A percentile compares a stretch with the other conserved stretches of the same genome.
phyloP scores from a whole-genome alignment of 2,329 filamentous ascomycete species.

The Epichloe bromicola region DNA sequence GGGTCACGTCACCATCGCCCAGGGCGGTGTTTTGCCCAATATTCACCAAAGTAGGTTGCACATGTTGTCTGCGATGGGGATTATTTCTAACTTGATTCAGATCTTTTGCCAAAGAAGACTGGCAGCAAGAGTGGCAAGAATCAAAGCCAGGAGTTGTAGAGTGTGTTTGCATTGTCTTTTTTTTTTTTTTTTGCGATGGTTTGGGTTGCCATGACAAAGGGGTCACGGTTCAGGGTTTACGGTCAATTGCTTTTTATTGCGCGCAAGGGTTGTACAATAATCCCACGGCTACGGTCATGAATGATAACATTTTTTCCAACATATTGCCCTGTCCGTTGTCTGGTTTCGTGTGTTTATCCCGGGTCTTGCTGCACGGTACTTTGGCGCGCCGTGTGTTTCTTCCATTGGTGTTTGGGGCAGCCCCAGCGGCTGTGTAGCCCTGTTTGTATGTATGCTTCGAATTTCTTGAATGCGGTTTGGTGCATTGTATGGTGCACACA shows the following conservation, averaged over 20 bases:
- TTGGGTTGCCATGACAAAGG: slow-evolving; percentile 70
- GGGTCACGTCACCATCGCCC: slow-evolving; percentile 90
- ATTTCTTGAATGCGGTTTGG: too few relatives aligned
- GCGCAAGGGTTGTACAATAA: slow-evolving; percentile 62
- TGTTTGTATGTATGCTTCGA: too few relatives aligned
- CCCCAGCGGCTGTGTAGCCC: too few relatives aligned
- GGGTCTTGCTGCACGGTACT: not conserved
- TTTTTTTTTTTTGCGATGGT: slow-evolving; percentile 41
- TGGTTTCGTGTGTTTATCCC: not conserved
- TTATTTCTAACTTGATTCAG: slow-evolving; percentile 38
- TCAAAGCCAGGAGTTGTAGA: slow-evolving; percentile 88
- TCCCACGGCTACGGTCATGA: slow-evolving; percentile 54
- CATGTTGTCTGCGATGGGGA: not conserved
- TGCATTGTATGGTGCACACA: too few relatives aligned
- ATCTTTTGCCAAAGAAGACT: slow-evolving; percentile 99
- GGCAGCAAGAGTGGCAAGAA: slow-evolving; percentile 77
- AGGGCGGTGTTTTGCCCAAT: slow-evolving; percentile 94
- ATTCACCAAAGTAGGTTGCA: slow-evolving; percentile 79
- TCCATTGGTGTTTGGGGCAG: too few relatives aligned
- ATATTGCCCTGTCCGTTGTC: not conserved
- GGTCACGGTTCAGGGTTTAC: slow-evolving; percentile 67
- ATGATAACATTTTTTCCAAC: slow-evolving; percentile 18
- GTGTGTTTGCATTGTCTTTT: slow-evolving; percentile 33
- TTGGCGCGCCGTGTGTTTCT: not conserved
- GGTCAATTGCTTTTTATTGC: slow-evolving; percentile 36